These are phyloP conservation scores for Mucor irregularis DNA, from an alignment of 371 early-diverging fungal genomes.

Conservation along the genomic window DNA sequence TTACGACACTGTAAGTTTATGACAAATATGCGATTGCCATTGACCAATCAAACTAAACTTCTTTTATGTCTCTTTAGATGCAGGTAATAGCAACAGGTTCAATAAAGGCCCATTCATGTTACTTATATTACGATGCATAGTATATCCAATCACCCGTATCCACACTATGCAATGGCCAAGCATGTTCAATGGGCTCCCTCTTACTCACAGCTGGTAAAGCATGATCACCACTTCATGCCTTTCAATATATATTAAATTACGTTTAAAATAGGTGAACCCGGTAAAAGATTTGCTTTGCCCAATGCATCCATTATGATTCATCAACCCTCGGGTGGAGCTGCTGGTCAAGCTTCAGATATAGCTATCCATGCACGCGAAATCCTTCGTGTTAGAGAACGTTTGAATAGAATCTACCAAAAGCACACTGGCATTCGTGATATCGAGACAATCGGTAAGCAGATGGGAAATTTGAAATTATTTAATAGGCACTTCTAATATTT, in stretches of 20 bases:
- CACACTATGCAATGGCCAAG: constrained; percentile 96
- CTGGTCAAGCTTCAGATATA: constrained; percentile 96
- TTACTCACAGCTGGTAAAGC: constrained; percentile 82
- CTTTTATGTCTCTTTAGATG: not conserved
- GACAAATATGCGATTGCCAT: not conserved
- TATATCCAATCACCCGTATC: constrained; percentile 92
- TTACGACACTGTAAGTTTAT: constrained; percentile 77
- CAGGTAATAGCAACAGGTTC: too few relatives aligned
- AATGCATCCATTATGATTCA: constrained; percentile 97
- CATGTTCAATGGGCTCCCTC: constrained; percentile 97
- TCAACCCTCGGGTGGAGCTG: constrained; percentile 96
- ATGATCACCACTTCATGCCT: too few relatives aligned
- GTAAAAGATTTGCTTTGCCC: constrained; percentile 87
- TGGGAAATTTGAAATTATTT: not conserved
- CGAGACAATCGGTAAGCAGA: constrained; percentile 74
- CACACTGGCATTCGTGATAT: constrained; percentile 84
- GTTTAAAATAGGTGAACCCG: constrained; percentile 76
- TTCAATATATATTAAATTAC: too few relatives aligned
- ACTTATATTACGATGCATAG: constrained; percentile 48
- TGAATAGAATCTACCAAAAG: constrained; percentile 85
- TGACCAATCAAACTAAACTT: not conserved
- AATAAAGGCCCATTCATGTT: not conserved
- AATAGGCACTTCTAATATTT: too few relatives aligned
- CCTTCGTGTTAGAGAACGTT: constrained; percentile 79
- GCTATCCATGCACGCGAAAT: constrained; percentile 97